Evolutionary conservation across 2,329 filamentous ascomycete species (phyloP).

Genomic region (Alternaria infectoria): DNA sequence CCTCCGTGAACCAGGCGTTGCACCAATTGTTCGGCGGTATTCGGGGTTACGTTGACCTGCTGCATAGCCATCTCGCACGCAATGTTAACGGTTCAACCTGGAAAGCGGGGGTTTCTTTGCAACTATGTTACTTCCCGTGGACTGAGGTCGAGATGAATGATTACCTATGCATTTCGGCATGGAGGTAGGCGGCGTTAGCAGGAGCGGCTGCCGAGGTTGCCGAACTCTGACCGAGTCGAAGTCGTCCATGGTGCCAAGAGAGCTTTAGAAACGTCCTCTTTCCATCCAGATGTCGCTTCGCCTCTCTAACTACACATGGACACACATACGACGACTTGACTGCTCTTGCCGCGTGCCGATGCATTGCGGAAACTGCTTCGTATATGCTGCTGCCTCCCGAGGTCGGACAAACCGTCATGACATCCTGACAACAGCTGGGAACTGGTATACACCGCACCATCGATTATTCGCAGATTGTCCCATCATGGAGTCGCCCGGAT

Average conservation of each 20-base stretch:
- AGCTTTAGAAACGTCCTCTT: neutral
- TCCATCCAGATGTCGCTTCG: neutral
- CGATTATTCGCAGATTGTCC: too few species aligned
- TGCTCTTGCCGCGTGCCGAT: neutral
- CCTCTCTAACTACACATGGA: neutral
- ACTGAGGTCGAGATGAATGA: neutral
- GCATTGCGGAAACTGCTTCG: neutral
- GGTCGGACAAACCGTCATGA: too few species aligned
- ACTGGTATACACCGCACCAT: too few species aligned
- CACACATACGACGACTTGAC: neutral
- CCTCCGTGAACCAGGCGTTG: neutral
- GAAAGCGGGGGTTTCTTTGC: neutral
- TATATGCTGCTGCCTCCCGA: too few species aligned
- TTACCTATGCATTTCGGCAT: neutral
- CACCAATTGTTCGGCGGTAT: neutral
- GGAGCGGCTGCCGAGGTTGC: neutral
- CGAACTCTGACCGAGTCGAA: neutral
- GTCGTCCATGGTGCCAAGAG: neutral
- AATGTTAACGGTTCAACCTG: neutral
- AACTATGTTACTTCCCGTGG: neutral
- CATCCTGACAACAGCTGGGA: too few species aligned
- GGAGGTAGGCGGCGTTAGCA: neutral
- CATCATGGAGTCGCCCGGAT: too few species aligned
- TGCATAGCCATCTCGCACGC: neutral
- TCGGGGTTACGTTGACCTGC: neutral